Base-by-base conservation (phyloP, 495 filamentous ascomycete species). In the Penicillium bialowiezense region DNA sequence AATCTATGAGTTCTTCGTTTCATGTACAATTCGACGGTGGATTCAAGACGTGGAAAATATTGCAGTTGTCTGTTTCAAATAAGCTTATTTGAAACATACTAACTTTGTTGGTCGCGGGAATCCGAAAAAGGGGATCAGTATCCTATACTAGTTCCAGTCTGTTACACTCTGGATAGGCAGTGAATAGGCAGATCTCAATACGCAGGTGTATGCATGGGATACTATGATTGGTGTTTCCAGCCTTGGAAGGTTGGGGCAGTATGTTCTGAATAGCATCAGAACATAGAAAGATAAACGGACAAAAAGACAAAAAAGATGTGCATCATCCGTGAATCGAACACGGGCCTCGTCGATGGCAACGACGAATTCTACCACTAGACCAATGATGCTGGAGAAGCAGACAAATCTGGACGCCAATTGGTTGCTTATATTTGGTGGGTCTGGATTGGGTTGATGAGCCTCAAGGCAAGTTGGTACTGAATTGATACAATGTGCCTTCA, bases 331-430 rank as follows among this genome's bases (percentile, higher is more conserved):
- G 75, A 78, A 76, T 78, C 75, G 75, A 78, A 78, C 75, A 71
- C 75, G 73, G 73, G 75, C 71, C 75, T 77, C 75, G 64, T 78
- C 75, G 75, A 78, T 78, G 73, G 74, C 73, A 78, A 76, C 74
- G 74, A 78, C 64, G 74, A 76, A 78, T 78, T 78, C 72, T 78
- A 78, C 74, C 74, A 77, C 74, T 77, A 77, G 72, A 77, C 74
- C 74, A 77, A 73, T 74, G 70, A 75, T 74, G 74, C 74, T 68
- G 23, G 8, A 26, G 3, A 26, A 26, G 23, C 23, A 26, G 23
- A n/a, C 8, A 26, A 8, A 26, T 26, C 4, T 4, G 23, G 8
- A 26, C 8, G 3, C 23, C 8, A 3, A 26, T 26, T 26, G 23
- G 23, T 8, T 26, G 23, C 23, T 26, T 26, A 26, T 26, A 26